Evolutionary conservation across 129 eudicot species (phyloP).

Genomic region (Solidago caesia): DNA sequence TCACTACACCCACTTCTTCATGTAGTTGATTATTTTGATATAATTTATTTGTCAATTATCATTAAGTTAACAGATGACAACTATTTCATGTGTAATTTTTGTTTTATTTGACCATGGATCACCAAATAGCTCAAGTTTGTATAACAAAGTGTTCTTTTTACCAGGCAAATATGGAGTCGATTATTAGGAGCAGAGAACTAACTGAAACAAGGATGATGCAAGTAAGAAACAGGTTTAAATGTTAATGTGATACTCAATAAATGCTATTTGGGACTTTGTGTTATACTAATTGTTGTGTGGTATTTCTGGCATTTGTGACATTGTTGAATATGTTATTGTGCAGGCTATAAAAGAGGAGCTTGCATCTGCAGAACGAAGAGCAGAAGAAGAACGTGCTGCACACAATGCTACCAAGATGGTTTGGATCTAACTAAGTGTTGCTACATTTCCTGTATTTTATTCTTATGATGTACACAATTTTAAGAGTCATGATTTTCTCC

Average conservation of each 20-base stretch:
- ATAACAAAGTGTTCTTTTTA: conserved; percentile 18
- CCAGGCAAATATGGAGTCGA: conserved; percentile 91
- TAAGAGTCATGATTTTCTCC: background rate
- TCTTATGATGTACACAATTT: background rate
- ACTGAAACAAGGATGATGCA: conserved; percentile 99
- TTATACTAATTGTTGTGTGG: background rate
- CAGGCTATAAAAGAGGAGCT: conserved; percentile 96
- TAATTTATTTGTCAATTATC: background rate
- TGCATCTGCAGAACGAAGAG: conserved; percentile 81
- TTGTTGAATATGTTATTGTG: conserved; percentile 18
- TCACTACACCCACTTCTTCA: conserved; percentile 12
- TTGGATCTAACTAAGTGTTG: conserved; percentile 1
- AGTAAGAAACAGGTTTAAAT: conserved; percentile 50
- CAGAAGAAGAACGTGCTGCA: conserved; percentile 97
- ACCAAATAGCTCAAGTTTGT: conserved; percentile 16
- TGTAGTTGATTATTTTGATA: conserved; percentile 18
- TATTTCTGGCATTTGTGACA: conserved; percentile 9
- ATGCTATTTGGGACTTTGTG: conserved; percentile 2
- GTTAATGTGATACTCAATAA: conserved; percentile 18
- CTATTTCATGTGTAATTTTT: background rate
- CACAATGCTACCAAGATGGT: conserved; percentile 93
- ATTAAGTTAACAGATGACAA: conserved; percentile 17
- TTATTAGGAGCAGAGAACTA: conserved; percentile 91
- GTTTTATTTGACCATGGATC: background rate
- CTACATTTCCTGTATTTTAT: conserved; percentile 7